phyloP scores from a whole-genome alignment of 176 grass and related monocot species.

The Oryza nivara region DNA sequence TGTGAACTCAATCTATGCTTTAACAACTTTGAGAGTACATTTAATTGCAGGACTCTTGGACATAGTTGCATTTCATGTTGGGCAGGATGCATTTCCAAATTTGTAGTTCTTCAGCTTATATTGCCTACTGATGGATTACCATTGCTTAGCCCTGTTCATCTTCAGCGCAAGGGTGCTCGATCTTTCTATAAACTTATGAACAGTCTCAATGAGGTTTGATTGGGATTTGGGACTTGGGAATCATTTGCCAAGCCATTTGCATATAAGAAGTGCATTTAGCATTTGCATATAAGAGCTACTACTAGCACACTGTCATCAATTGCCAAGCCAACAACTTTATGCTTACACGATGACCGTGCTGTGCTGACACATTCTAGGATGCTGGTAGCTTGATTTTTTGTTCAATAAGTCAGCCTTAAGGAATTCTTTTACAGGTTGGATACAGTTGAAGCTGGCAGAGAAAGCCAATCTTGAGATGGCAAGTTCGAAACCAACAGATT shows the following conservation, averaged over 20 bases:
- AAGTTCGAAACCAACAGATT: conserved; percentile 50
- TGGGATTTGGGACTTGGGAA: not conserved
- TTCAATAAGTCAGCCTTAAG: conserved; percentile 7
- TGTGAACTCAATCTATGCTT: conserved; percentile 7
- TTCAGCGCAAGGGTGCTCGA: no score
- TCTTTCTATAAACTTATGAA: not conserved
- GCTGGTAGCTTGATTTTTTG: conserved; percentile 6
- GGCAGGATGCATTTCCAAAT: not conserved
- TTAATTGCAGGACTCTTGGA: not conserved
- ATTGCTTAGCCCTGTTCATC: no score
- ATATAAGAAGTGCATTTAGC: not conserved
- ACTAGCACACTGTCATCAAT: not conserved
- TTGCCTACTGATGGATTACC: not conserved
- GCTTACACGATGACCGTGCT: not conserved
- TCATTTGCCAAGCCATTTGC: not conserved
- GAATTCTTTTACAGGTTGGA: conserved; percentile 63
- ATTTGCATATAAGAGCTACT: conserved; percentile 6
- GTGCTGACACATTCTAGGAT: conserved; percentile 13
- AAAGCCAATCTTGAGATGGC: conserved; percentile 68
- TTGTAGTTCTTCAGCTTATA: not conserved
- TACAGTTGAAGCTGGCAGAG: conserved; percentile 93
- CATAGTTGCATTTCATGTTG: not conserved
- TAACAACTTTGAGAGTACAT: not conserved
- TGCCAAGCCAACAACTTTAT: conserved; percentile 1
- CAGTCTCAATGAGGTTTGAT: not conserved